Base-by-base conservation (phyloP, 2,329 filamentous ascomycete species). In the Pseudopyricularia cyperi region DNA sequence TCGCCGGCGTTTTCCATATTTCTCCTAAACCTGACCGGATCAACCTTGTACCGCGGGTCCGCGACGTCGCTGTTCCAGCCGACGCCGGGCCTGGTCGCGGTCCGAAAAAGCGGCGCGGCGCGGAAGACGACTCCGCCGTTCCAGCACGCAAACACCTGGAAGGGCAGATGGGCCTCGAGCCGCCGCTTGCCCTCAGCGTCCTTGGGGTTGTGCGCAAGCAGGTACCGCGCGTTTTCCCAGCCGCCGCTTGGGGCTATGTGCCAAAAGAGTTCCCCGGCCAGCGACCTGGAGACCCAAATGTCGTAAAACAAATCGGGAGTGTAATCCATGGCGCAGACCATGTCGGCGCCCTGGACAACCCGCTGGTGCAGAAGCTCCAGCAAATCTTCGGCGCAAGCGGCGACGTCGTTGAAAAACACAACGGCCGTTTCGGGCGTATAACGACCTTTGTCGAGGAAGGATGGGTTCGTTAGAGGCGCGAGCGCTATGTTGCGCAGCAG, bases 101-200 rank as follows among this genome's bases (percentile, higher is more conserved):
- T 46, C 17, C 19, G 46, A n/a, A 77, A 53, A 8, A 81, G 59
- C 0, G 76, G 74, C 39, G 63, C 62, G 0, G 75, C 76, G 0
- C 63, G 64, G 50, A 81, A 71, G 0, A 68, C 70, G 0, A 68
- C 67, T 0, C 72, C 75, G 2, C 79, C 79, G 54, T 81, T 80
- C 78, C 79, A 82, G 60, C 79, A 82, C 1, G 76, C 61, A 53
- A 78, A 82, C 0, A 80, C 78, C 59, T 81, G 79, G 54, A 81
- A 75, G 1, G 79, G 76, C n/a, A 63, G 61, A 24, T 65, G 60
- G 0, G 55, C 54, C 0, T 55, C 46, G 51, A 69, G 70, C 3
- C 69, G 62, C 2, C 54, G 46, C 7, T 57, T 62, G 7, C 19
- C 15, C 8, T 3, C 19, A 2, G 71, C 61, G 0, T 59, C 60